Conservation (phyloP, 805 yeast species). For the Brettanomyces nanus region DNA sequence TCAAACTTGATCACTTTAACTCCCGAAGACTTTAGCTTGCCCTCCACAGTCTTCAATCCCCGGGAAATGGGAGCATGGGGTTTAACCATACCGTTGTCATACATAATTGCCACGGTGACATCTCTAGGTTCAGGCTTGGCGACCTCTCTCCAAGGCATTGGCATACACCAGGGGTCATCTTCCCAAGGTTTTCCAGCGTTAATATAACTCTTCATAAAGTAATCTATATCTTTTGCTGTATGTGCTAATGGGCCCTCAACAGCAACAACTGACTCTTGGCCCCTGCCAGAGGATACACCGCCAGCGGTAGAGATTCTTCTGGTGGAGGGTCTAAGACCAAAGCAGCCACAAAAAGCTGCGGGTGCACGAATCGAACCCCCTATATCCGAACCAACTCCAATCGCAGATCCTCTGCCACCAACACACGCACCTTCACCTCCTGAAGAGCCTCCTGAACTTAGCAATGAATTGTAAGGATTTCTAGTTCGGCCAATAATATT, state of each 20-base stretch:
- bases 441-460: constrained; percentile 66
- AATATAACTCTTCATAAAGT: constrained; percentile 55
- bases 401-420: constrained; percentile 48
- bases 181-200: constrained; percentile 62
- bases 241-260: constrained; percentile 66
- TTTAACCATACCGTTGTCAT: constrained; percentile 56
- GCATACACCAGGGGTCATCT: constrained; percentile 35
- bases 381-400: constrained; percentile 58
- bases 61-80: constrained; percentile 61
- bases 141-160: constrained; percentile 47
- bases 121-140: constrained; percentile 28
- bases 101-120: constrained; percentile 54
- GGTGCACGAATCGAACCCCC: constrained; percentile 68
- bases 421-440: constrained; percentile 67
- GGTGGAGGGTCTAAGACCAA: constrained; percentile 57
- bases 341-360: constrained; percentile 54
- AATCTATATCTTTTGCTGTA: constrained; percentile 56
- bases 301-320: constrained; percentile 42
- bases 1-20: constrained; percentile 47
- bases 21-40: constrained; percentile 50
- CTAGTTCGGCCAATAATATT: constrained; percentile 52
- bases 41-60: constrained; percentile 45
- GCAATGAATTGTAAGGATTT: constrained; percentile 48
- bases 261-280: constrained; percentile 58
- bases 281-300: constrained; percentile 48